Evolutionary conservation across 257 asterid genomes (phyloP), one percentile per base, ranked within the genome.

Genomic region (Eustoma russellianum): DNA sequence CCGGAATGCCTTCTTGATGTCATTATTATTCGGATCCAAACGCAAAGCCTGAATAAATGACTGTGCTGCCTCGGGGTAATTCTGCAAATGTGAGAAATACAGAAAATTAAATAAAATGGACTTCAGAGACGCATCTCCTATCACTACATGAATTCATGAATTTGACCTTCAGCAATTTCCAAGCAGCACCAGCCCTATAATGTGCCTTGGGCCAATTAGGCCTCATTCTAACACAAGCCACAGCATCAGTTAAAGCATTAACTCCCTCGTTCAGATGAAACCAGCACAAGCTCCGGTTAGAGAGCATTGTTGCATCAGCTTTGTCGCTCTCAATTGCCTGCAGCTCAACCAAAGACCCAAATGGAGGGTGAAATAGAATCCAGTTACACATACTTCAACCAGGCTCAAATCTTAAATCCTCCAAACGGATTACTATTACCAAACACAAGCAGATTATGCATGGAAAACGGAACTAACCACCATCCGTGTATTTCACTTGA

Each of bases 21-120:
- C 74, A 52, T 62, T 28, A 60, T 72, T 59, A 14, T 45, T 56
- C 28, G 68, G 74, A 46, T 67, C 74, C 52, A 66, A 49, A 11
- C 7, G 9, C 55, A 55, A n/a, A 35, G 77, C 74, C 30, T 14
- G 8, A 11, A 34, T 30, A 56, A 72, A 72, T n/a, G 77, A 48
- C 14, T 41, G 57, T 6, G 64, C 17, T 2, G 74, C 70, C 35
- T 3, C 33, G 0, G 14, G 1, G 17, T 63, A 63, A 7, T 72
- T 19, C 70, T 66, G 46, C 55, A 15, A 3, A 41, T 38, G 9
- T 10, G 12, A 38, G 2, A 38, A 38, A 38, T 5, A 3, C 12
- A 38, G 11, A 38, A 38, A 38, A 8, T 10, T 11, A 38, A 38
- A 38, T 10, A 38, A 38, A 38, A 8, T 8, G 12, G 9, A 24